phyloP scores from a whole-genome alignment of 2,329 filamentous ascomycete species.

The Chrysoporthe deuterocubensis region DNA sequence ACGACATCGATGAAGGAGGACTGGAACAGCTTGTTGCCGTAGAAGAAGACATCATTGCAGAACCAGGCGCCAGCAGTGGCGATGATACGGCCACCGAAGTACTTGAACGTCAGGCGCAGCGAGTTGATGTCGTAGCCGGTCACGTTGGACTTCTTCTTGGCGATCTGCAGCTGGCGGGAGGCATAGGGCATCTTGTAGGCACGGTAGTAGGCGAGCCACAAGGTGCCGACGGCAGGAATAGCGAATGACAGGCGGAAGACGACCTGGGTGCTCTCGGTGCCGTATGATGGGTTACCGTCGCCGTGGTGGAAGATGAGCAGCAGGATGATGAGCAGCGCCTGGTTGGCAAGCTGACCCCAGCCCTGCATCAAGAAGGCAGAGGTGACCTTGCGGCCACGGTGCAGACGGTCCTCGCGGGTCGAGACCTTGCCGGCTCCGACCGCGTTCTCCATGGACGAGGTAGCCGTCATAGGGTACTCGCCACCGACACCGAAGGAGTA shows the following conservation, averaged over 20 bases:
- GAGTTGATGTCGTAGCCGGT: conserved; percentile 93
- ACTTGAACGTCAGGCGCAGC: conserved; percentile 73
- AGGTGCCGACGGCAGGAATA: conserved; percentile 84
- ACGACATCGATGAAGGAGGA: conserved; percentile 86
- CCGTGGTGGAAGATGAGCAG: conserved; percentile 88
- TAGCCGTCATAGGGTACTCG: conserved; percentile 96
- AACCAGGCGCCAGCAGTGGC: conserved; percentile 92
- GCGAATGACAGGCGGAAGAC: conserved; percentile 93
- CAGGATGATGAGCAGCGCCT: conserved; percentile 83
- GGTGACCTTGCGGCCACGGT: conserved; percentile 94
- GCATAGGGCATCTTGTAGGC: conserved; percentile 92
- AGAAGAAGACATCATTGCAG: conserved; percentile 98
- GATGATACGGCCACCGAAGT: conserved; percentile 85
- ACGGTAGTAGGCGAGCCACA: conserved; percentile 97
- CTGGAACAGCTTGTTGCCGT: conserved; percentile 98
- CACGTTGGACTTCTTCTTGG: conserved; percentile 85
- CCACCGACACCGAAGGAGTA: conserved; percentile 75
- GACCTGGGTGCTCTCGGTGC: conserved; percentile 77
- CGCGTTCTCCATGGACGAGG: conserved; percentile 90
- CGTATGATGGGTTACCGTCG: conserved; percentile 77
- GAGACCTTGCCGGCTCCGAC: conserved; percentile 86
- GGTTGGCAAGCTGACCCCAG: conserved; percentile 96
- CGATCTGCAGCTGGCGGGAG: conserved; percentile 77
- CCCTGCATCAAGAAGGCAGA: conserved; percentile 98
- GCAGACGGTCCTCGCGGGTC: conserved; percentile 88